Evolutionary conservation across 441 rosid genomes (phyloP).

Genomic region (Gossypium schwendimanii): DNA sequence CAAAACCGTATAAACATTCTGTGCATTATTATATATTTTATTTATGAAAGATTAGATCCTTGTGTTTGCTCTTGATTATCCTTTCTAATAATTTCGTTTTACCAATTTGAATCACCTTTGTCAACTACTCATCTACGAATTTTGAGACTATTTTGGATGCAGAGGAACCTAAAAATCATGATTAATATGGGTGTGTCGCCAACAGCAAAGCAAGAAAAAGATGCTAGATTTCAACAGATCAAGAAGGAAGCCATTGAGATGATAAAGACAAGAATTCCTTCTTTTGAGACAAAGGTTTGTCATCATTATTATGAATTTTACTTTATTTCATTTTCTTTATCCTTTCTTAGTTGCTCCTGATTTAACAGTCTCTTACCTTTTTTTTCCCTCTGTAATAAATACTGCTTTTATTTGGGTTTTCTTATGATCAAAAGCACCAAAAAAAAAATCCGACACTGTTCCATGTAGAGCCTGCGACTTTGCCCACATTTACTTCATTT

Average conservation of each 20-base stretch:
- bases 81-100: not conserved
- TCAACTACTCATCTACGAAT: not conserved
- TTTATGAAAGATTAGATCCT: not conserved
- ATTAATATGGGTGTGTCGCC: constrained; percentile 49
- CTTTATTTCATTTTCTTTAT: not conserved
- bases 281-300: constrained; percentile 63
- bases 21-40: not conserved
- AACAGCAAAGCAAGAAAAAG: constrained; percentile 70
- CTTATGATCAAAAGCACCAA: not conserved
- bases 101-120: not conserved
- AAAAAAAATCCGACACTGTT: not conserved
- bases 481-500: not conserved
- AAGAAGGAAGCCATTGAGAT: constrained; percentile 87
- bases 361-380: not conserved
- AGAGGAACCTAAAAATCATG: constrained; percentile 92
- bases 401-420: not conserved
- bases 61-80: not conserved
- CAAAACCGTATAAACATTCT: not conserved
- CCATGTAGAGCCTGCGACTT: not conserved
- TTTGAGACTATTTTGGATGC: constrained; percentile 17
- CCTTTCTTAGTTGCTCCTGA: not conserved
- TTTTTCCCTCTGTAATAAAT: not conserved
- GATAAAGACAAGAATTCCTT: constrained; percentile 43
- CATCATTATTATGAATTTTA: not conserved
- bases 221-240: constrained; percentile 66